phyloP scores from a whole-genome alignment of 257 asterid species.

The Cordia subcordata region DNA sequence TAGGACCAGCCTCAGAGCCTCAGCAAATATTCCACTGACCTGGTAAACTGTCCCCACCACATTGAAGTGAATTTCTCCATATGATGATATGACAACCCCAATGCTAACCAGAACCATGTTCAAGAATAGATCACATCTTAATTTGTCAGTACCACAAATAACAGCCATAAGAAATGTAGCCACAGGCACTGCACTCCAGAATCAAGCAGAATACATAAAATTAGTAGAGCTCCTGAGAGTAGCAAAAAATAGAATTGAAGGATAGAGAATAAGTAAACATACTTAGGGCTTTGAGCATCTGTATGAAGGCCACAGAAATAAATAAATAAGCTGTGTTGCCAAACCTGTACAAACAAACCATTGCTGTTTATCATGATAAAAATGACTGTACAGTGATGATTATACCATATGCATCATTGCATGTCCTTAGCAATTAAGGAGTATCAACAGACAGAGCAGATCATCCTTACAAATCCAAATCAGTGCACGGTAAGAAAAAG shows the following conservation, averaged over 20 bases:
- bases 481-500: too few species aligned
- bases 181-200: constrained; percentile 73
- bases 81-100: constrained; percentile 93
- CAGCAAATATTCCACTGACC: constrained; percentile 96
- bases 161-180: constrained; percentile 96
- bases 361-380: too few species aligned
- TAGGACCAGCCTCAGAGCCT: constrained; percentile 92
- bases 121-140: constrained; percentile 78
- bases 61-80: constrained; percentile 96
- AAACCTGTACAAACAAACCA: constrained; percentile 51
- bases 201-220: constrained; percentile 56
- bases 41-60: constrained; percentile 93
- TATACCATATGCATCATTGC: too few species aligned
- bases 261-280: constrained; percentile 30
- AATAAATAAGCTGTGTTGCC: constrained; percentile 95
- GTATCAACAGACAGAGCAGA: too few species aligned
- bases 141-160: constrained; percentile 87
- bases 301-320: constrained; percentile 99
- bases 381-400: too few species aligned
- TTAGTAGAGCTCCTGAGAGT: constrained; percentile 38
- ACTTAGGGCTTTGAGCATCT: constrained; percentile 99
- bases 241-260: constrained; percentile 5
- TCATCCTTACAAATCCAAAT: too few species aligned
- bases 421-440: too few species aligned
- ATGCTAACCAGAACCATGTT: constrained; percentile 93